Evolutionary conservation across 768 basidiomycete genomes (phyloP).

Genomic region (Suillus tomentosus): DNA sequence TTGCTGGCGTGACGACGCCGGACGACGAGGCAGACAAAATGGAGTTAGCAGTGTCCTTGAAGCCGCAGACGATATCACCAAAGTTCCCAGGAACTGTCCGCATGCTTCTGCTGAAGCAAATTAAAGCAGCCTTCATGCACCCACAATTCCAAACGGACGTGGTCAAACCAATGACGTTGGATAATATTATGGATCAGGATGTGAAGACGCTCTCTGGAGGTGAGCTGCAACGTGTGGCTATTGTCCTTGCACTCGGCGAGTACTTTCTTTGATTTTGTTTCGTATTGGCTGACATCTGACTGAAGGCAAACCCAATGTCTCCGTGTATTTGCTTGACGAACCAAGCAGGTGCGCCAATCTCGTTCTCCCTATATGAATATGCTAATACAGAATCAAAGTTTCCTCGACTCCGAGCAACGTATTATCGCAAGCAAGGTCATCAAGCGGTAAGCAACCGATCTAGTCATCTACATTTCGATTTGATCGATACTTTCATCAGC

Average conservation of each 20-base stretch:
- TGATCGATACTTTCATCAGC: conserved; percentile 35
- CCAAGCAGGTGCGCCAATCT: conserved; percentile 65
- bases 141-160: conserved; percentile 99
- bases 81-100: conserved; percentile 98
- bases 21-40: conserved; percentile 84
- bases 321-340: conserved; percentile 95
- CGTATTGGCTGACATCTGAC: conserved; percentile 10
- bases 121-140: conserved; percentile 96
- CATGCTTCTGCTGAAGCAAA: conserved; percentile 90
- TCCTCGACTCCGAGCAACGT: conserved; percentile 99
- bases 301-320: conserved; percentile 71
- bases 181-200: conserved; percentile 95
- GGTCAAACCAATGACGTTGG: conserved; percentile 95
- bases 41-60: conserved; percentile 85
- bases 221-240: conserved; percentile 96
- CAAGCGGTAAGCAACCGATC: conserved; percentile 63
- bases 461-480: not conserved
- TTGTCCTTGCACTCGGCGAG: conserved; percentile 86
- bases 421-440: conserved; percentile 98
- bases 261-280: not conserved
- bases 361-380: conserved; percentile 6
- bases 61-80: conserved; percentile 98
- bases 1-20: conserved; percentile 85
- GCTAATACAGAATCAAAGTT: conserved; percentile 45
- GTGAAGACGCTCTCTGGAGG: conserved; percentile 98